Evolutionary conservation across 257 asterid genomes (phyloP).

Genomic region (Knoxia roxburghii): DNA sequence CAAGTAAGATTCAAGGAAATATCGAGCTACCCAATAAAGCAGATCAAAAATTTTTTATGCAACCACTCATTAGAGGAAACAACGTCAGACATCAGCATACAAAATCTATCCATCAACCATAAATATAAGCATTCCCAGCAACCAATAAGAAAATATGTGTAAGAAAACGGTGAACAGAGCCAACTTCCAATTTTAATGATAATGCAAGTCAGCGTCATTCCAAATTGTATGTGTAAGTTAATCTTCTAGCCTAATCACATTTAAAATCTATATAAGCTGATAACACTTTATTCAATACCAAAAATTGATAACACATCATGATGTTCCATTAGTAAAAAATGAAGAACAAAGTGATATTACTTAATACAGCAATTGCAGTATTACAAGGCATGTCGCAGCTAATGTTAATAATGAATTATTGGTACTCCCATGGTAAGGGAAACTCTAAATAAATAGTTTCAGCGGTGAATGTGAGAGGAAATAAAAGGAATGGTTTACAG

Average conservation of each 20-base stretch:
- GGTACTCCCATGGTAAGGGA: neutral
- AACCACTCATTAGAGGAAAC: neutral
- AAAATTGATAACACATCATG: neutral
- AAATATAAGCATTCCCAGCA: neutral
- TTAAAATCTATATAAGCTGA: neutral
- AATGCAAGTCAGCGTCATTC: neutral
- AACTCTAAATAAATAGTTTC: neutral
- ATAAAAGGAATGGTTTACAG: neutral
- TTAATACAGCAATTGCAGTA: neutral
- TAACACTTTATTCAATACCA: neutral
- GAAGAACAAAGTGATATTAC: neutral
- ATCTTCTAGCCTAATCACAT: neutral
- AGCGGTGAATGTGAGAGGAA: neutral
- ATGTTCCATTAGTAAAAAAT: neutral
- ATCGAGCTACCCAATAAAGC: neutral
- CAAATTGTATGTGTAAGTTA: neutral
- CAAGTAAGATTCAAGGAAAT: neutral
- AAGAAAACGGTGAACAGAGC: neutral
- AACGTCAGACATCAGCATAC: neutral
- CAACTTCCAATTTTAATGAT: neutral
- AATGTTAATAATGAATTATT: neutral
- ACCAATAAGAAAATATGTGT: neutral
- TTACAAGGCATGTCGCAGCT: neutral
- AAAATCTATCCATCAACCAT: neutral
- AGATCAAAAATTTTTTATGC: neutral